Evolutionary conservation across 2,329 filamentous ascomycete genomes (phyloP), one percentile per base, ranked within the genome.

Genomic region (Fonsecaea monophora): DNA sequence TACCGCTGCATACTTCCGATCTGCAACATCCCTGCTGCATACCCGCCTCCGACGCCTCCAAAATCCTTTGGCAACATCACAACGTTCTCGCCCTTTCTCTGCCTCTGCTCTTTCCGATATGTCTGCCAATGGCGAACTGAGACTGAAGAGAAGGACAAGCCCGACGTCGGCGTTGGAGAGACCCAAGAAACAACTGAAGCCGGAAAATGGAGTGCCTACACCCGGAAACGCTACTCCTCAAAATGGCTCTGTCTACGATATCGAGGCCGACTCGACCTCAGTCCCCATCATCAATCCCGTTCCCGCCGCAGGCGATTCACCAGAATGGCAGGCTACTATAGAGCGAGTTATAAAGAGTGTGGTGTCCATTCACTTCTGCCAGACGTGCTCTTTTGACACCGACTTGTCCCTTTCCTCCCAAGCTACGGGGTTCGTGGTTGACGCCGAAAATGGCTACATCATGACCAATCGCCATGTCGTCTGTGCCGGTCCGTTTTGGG

Each of bases 351-450:
- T 99, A 62, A 89, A 90, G 77, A 97, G 94, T 73, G 95, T 98
- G 18, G 95, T 99, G 58, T 97, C 94, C n/a, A 98, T 99, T 75
- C 91, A 96, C 72, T 99, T 99, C 82, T 98, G 94, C 78, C 93
- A 97, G 84, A 97, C 95, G 0, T 96, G 92, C 78, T 94, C 94
- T 30, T 99, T 99, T 78, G 95, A 99, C 78, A 98, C 95, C n/a
- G 95, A 99, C 74, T 84, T 92, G 34, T 95, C 95, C 6, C 86
- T 96, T 78, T 92, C 92, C 18, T 97, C 93, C 75, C 95, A 99
- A 82, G 95, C 95, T 3, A 99, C 95, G 0, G 95, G 95, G 7
- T 99, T 99, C 77, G 94, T 99, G 15, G 95, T 99, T 30, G 95
- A 99, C 81, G 92, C 95, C 4, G 90, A 97, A 80, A 89, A 88